Percentiles rank a stretch among this genome's conserved stretches.
These are phyloP conservation scores for Pseudoperonospora humuli DNA, from an alignment of 352 stramenopile genomes.

Conservation along the genomic window DNA sequence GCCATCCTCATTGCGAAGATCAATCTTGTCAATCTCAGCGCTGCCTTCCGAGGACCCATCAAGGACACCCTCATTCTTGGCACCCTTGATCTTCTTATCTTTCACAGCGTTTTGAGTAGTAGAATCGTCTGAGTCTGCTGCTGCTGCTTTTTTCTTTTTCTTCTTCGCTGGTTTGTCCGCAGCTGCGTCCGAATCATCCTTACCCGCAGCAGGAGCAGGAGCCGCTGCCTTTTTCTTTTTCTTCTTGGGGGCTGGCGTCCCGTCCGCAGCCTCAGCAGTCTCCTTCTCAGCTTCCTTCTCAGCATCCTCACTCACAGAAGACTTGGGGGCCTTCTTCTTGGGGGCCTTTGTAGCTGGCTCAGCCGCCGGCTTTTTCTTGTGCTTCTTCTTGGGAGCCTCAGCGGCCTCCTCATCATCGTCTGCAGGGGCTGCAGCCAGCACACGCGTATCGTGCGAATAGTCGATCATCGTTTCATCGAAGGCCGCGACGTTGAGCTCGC, in stretches of 20 bases:
- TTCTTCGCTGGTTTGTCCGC: constrained; percentile 7
- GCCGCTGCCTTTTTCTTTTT: constrained; percentile 20
- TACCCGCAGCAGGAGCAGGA: constrained; percentile 1
- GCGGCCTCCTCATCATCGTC: constrained; percentile 7
- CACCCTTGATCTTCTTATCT: constrained; percentile 67
- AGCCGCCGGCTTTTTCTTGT: constrained; percentile 24
- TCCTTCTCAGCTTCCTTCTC: constrained; percentile 20
- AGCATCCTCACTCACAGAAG: too few species aligned
- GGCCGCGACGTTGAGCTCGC: constrained; percentile 15
- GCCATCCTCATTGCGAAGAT: constrained; percentile 56
- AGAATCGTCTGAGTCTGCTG: too few species aligned
- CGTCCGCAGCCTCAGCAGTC: constrained; percentile 29
- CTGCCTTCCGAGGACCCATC: constrained; percentile 71
- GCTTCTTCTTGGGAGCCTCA: constrained; percentile 32
- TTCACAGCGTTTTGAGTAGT: constrained; percentile 14
- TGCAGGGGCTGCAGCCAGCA: constrained; percentile 15
- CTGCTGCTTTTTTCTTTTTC: constrained; percentile 4
- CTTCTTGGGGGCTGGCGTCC: constrained; percentile 28
- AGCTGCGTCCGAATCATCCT: constrained; percentile 7
- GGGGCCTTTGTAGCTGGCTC: background rate
- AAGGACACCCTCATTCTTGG: constrained; percentile 70
- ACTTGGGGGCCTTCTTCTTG: background rate
- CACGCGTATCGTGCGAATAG: constrained; percentile 21
- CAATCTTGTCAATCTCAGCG: constrained; percentile 81
- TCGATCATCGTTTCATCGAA: constrained; percentile 23